Base-by-base conservation (phyloP, 768 basidiomycete genomes). In the Kwoniella bestiolae region DNA sequence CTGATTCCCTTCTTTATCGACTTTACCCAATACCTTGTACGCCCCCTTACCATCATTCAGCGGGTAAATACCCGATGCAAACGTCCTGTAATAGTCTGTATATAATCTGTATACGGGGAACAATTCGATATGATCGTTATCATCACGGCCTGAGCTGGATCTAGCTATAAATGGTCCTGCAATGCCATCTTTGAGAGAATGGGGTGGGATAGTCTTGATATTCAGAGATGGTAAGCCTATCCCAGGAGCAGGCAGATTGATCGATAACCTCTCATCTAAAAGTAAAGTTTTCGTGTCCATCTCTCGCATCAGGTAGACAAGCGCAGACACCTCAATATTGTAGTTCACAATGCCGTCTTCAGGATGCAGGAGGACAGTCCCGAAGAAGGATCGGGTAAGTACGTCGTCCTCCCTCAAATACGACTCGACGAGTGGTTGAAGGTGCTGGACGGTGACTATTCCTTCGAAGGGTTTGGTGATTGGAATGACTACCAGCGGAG, bases 41-140 rank as follows among this genome's bases (percentile, higher is more conserved):
- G 25, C 26, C 18, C 26, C 38, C 14, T 16, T 3, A 11, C 56
- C 56, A 49, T 57, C 64, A 5, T 28, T 51, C 12, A 57, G 26
- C 2, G 51, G 62, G 41, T 72, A 72, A 11, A 64, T 47, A 9
- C 70, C 70, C 3, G 16, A 25, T 6, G 63, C 29, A 45, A 72
- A 72, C 4, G 70, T 64, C 35, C 56, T 60, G 35, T 59, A 72
- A 4, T 12, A 29, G 28, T 72, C 67, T 2, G 55, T 12, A 28
- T 72, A 62, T 21, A 72, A 57, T 41, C 56, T 60, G 35, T 62
- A 69, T 14, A 72, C 65, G 0, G 64, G 65, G 12, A 50, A 69
- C 0, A 69, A 45, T 8, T 62, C 35, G 23, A 62, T 26, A 50
- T 29, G 16, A 29, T 44, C n/a, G 25, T 11, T 41, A 25, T 21